Evolutionary conservation across 2,329 filamentous ascomycete genomes (phyloP), one percentile per base, ranked within the genome.

Genomic region (Sclerotinia subarctica): DNA sequence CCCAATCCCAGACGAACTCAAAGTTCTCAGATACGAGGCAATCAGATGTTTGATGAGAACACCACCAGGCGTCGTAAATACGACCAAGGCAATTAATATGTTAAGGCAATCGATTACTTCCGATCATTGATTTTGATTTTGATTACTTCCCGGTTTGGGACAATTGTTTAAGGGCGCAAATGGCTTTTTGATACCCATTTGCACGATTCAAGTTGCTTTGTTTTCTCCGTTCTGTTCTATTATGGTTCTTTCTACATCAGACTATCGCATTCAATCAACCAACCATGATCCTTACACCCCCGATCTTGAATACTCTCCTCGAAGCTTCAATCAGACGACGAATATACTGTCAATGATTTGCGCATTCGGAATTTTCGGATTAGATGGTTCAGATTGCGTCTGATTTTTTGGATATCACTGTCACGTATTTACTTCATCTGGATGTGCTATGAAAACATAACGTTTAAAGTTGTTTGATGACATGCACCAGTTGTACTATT

Each of bases 181-280:
- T 8, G 32, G 46, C 32, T 62, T 51, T 62, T 21, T 62, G 59
- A 63, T 63, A 63, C 59, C 59, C 59, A 51, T 52, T 32, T 51
- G 15, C 46, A 26, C 46, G 24, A n/a, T 62, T 51, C 32, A 26
- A 3, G 5, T 51, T 38, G 1, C 46, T 63, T 13, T 63, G 29
- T 60, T 47, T 63, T 51, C 46, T 42, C 46, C 0, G n/a, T 26
- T 26, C 15, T 63, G 6, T 49, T 49, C n/a, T 26, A 52, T 51
- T 51, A 63, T 51, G 59, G 15, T 38, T 62, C 15, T 63, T 42
- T 26, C 29, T 38, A 63, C 59, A 63, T 63, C 46, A 32, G 29
- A 51, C 17, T 17, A 51, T 51, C n/a, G n/a, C n/a, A 51, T 51
- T 51, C 29, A 63, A 38, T 51, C n/a, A 13, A 24, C 17, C 26